A percentile compares a stretch with the other conserved stretches of the same genome.
phyloP scores from a whole-genome alignment of 257 asterid genomes.

The Solanum sejunctum region DNA sequence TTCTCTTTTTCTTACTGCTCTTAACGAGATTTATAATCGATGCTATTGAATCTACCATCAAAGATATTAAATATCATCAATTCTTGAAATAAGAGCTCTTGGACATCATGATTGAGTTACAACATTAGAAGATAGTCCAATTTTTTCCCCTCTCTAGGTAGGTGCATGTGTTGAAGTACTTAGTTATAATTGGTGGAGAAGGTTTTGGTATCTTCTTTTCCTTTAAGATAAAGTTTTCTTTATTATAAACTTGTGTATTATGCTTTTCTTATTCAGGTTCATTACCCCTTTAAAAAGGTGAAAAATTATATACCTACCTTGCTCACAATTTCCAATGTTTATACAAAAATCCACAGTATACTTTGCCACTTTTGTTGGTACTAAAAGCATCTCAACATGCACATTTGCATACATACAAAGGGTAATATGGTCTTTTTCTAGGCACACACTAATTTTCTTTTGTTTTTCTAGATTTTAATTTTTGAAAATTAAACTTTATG shows the following conservation, averaged over 20 bases:
- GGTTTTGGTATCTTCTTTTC: conserved; percentile 80
- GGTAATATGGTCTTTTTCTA: not conserved
- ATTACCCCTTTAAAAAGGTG: not conserved
- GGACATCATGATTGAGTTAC: not conserved
- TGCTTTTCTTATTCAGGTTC: not conserved
- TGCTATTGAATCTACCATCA: not conserved
- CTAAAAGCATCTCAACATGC: not conserved
- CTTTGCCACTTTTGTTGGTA: not conserved
- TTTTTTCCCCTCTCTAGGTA: not conserved
- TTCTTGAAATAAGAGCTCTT: not conserved
- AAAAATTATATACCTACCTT: not conserved
- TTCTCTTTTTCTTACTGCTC: not conserved
- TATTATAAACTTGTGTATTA: not conserved
- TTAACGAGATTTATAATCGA: not conserved
- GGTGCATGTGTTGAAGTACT: conserved; percentile 17
- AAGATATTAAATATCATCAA: not conserved
- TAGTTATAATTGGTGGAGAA: conserved; percentile 35
- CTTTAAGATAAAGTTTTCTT: conserved; percentile 51
- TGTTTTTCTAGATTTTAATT: not conserved
- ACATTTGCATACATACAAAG: not conserved
- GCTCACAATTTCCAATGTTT: not conserved
- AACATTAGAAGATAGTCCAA: conserved; percentile 4
- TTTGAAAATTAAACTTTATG: no score
- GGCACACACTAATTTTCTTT: not conserved
- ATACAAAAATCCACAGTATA: not conserved